Percentiles rank a stretch among this genome's conserved stretches.
These are phyloP conservation scores for Hypericum perforatum DNA, from an alignment of 345 rosid genomes.

Conservation along the genomic window DNA sequence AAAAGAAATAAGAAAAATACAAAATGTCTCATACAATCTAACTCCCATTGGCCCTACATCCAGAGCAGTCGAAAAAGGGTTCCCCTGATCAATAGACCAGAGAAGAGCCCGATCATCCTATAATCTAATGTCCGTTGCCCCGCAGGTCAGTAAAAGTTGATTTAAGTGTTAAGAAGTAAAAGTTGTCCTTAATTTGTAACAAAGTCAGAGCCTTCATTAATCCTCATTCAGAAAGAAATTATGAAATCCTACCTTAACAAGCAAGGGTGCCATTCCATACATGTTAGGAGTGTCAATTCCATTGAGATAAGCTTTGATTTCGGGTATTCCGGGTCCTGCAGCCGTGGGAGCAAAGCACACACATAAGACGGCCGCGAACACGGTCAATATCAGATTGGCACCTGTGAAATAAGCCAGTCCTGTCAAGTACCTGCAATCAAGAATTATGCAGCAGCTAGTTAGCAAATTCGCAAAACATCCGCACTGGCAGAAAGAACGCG, in stretches of 20 bases:
- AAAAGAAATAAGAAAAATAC: too few species aligned
- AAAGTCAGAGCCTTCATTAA: too few species aligned
- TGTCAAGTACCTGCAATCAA: constrained; percentile 43
- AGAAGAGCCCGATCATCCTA: too few species aligned
- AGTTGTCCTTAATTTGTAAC: too few species aligned
- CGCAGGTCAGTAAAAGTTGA: too few species aligned
- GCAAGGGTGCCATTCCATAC: constrained; percentile 65
- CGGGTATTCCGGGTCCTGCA: constrained; percentile 94
- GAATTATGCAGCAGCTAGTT: not conserved
- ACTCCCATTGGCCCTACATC: too few species aligned
- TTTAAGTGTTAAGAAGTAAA: too few species aligned
- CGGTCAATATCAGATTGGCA: constrained; percentile 48
- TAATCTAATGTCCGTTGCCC: too few species aligned
- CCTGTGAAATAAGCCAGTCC: constrained; percentile 53
- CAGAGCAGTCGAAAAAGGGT: too few species aligned
- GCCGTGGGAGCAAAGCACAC: constrained; percentile 90
- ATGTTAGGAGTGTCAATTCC: constrained; percentile 89
- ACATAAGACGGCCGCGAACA: constrained; percentile 57
- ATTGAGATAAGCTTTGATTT: constrained; percentile 93
- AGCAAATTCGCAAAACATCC: not conserved
- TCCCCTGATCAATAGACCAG: too few species aligned
- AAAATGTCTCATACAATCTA: too few species aligned
- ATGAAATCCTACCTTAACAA: constrained; percentile 57
- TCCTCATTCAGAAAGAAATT: too few species aligned
- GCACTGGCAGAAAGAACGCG: not conserved